A percentile compares a stretch with the other conserved stretches of the same genome.
Conservation (phyloP, 2,329 filamentous ascomycete genomes). For the Talaromyces sp. region DNA sequence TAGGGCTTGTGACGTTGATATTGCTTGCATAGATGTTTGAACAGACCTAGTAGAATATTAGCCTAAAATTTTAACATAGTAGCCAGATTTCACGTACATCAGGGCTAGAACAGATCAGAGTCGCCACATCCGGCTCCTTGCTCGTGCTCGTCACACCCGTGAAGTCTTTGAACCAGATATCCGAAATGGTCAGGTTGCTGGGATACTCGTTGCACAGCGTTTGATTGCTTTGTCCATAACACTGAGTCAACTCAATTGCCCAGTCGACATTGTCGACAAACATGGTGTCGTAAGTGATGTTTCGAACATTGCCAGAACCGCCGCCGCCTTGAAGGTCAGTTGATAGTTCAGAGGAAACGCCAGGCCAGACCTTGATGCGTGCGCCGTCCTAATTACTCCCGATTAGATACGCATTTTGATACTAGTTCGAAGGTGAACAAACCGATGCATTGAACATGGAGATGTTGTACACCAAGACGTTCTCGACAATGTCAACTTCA, state of each 20-base stretch:
- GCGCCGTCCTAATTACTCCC: constrained; percentile 50
- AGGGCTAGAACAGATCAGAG: constrained; percentile 44
- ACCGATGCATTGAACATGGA: constrained; percentile 52
- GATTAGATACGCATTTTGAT: constrained; percentile 34
- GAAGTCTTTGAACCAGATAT: constrained; percentile 46
- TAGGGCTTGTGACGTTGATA: constrained; percentile 46
- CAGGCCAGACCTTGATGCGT: constrained; percentile 70
- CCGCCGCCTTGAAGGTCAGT: constrained; percentile 62
- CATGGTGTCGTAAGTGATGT: constrained; percentile 63
- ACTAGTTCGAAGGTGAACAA: constrained; percentile 19
- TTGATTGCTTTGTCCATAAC: constrained; percentile 58
- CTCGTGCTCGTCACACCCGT: constrained; percentile 47
- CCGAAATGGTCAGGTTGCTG: constrained; percentile 3
- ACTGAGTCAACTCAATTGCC: constrained; percentile 61
- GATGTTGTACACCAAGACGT: constrained; percentile 60
- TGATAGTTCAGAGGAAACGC: constrained; percentile 49
- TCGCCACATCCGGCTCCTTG: constrained; percentile 41
- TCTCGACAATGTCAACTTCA: constrained; percentile 62
- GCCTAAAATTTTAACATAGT: neutral
- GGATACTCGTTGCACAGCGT: constrained; percentile 58
- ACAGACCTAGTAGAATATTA: constrained; percentile 21
- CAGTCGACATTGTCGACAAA: constrained; percentile 58
- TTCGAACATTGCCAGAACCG: constrained; percentile 56
- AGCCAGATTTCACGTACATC: constrained; percentile 34
- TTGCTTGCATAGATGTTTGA: constrained; percentile 45